Evolutionary conservation across 805 yeast genomes (phyloP).

Genomic region (Zygosaccharomyces lentus): DNA sequence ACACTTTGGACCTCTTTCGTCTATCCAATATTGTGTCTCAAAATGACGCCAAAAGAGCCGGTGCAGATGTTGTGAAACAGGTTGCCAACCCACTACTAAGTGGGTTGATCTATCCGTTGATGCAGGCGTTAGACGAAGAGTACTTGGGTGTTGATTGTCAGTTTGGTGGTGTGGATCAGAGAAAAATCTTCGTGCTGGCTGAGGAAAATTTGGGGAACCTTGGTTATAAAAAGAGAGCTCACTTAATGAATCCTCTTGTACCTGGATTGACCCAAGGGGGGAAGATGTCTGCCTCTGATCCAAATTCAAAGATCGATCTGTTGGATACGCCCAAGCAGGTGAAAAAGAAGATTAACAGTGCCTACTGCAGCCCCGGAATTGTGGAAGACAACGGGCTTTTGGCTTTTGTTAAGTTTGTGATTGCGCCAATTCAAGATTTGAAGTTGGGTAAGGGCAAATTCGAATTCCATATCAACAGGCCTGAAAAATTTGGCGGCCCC

Average conservation of each 20-base stretch:
- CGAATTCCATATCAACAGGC: constrained; percentile 75
- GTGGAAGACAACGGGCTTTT: constrained; percentile 88
- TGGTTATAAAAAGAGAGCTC: constrained; percentile 97
- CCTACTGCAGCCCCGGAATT: constrained; percentile 93
- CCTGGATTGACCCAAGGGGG: constrained; percentile 97
- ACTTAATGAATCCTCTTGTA: constrained; percentile 97
- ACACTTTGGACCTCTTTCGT: constrained; percentile 85
- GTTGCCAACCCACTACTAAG: constrained; percentile 88
- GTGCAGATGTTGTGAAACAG: constrained; percentile 99
- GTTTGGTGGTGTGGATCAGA: constrained; percentile 98
- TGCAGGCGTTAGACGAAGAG: constrained; percentile 98
- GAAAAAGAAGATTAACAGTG: constrained; percentile 84
- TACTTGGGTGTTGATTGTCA: constrained; percentile 85
- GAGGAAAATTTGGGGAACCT: constrained; percentile 84
- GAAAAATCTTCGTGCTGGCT: constrained; percentile 94
- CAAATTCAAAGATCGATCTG: constrained; percentile 92
- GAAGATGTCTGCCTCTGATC: constrained; percentile 98
- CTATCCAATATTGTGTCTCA: constrained; percentile 81
- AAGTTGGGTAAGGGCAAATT: constrained; percentile 56
- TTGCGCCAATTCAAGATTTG: constrained; percentile 81
- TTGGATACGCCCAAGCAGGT: constrained; percentile 85
- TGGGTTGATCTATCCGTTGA: constrained; percentile 93
- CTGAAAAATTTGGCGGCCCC: constrained; percentile 97
- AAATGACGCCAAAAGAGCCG: constrained; percentile 97
- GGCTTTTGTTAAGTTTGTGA: constrained; percentile 77